A percentile compares a stretch with the other conserved stretches of the same genome.
These are phyloP conservation scores for Pichia sp. DNA, from an alignment of 1,139 yeast species.

Conservation along the genomic window DNA sequence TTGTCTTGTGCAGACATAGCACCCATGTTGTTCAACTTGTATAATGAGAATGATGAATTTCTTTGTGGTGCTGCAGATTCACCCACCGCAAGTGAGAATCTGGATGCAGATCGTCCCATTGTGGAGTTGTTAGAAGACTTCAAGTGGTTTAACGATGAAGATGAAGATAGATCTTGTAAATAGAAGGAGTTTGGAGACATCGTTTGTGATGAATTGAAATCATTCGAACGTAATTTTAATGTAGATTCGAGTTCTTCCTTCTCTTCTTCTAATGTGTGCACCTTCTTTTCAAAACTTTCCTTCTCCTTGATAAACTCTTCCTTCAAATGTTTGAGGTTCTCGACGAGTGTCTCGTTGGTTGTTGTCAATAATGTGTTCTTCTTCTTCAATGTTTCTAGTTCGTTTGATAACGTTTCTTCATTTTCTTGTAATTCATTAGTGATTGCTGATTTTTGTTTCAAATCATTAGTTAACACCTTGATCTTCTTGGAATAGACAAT, in stretches of 20 bases:
- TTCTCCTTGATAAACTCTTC: conserved; percentile 28
- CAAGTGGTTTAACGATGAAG: conserved; percentile 21
- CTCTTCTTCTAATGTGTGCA: conserved; percentile 31
- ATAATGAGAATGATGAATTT: conserved; percentile 18
- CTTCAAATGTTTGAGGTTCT: conserved; percentile 9
- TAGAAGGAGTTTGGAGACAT: conserved; percentile 23
- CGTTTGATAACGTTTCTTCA: conserved; percentile 14
- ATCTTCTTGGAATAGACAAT: conserved; percentile 29
- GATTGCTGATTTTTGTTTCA: conserved; percentile 27
- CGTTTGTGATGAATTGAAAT: conserved; percentile 8
- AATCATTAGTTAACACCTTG: conserved; percentile 29
- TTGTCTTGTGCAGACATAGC: conserved; percentile 21
- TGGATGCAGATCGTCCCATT: conserved; percentile 19
- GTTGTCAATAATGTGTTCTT: not conserved
- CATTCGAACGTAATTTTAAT: conserved; percentile 17
- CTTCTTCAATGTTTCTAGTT: conserved; percentile 10
- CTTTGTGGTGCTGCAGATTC: conserved; percentile 35
- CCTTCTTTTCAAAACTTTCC: conserved; percentile 21
- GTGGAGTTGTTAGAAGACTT: conserved; percentile 22
- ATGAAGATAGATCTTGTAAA: conserved; percentile 30
- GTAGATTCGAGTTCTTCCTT: conserved; percentile 22
- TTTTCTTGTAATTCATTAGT: conserved; percentile 26
- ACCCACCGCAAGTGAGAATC: conserved; percentile 28
- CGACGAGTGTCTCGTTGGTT: conserved; percentile 9
- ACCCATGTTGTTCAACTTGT: conserved; percentile 14